Evolutionary conservation across 192 early-diverging fungal species (phyloP), one percentile per base, ranked within the genome.

Genomic region (Gigaspora rosea): DNA sequence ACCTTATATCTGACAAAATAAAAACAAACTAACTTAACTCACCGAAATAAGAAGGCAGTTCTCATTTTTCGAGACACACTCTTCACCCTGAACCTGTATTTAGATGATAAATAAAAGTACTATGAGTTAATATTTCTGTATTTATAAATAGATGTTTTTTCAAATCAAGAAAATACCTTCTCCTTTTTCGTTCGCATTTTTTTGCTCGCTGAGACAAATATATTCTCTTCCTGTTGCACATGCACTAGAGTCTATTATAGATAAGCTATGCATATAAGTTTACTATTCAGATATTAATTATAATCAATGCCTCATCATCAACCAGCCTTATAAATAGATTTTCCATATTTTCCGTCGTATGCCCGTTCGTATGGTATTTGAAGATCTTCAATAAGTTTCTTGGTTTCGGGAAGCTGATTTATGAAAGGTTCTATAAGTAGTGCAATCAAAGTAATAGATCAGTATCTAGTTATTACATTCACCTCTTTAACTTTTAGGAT

Each of bases 281-380:
- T 64, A 64, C 62, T 36, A 64, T 64, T 64, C 62, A 36, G 33
- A 64, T 64, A 64, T 64, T 64, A 64, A 64, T 36, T 36, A 36
- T 63, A 36, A 33, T 64, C 10, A 64, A 36, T 33, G 9, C 12
- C 33, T 64, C 62, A 64, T 12, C 62, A 64, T 41, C 62, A 64
- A 64, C 62, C 62, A 64, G 35, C 62, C 62, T 64, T 64, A 64
- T 64, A 64, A 64, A 64, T 64, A 41, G 62, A 64, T 36, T 64
- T 64, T 64, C 62, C 62, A 64, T 64, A 64, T 64, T 64, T 64
- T 64, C 62, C 33, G 62, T 64, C 12, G 62, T 64, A 64, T 64
- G 12, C 62, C 33, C 12, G 62, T 64, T 64, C 33, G 12, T 64
- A 64, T 36, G 62, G 62, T 64, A 64, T 41, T 64, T 8, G 62